Evolutionary conservation across 345 rosid species (phyloP), one percentile per base, ranked within the genome.

Genomic region (Eucalyptus decipiens): DNA sequence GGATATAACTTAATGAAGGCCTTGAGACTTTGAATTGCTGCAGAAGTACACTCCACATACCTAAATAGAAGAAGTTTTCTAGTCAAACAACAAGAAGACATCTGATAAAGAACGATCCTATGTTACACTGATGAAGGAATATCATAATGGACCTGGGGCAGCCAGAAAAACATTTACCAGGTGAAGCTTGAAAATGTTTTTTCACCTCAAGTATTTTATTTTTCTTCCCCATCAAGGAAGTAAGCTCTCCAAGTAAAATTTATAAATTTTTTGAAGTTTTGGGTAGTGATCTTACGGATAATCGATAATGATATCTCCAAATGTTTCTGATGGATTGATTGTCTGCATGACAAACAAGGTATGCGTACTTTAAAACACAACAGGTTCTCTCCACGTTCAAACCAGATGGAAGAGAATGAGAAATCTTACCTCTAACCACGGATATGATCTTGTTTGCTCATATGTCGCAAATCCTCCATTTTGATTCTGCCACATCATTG

Each of bases 31-130:
- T 95, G 96, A 87, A 95, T 95, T 87, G 93, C 99, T 30, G 98
- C 94, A 28, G 98, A 96, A 6, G 97, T 96, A 94, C 99, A 96
- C 85, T 96, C 97, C 87, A 95, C 97, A 40, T 95, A 95, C 90
- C 97, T 95, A 42, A 47, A 34, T 7, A 26, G 34, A 12, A n/a
- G 51, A 47, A 43, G 21, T 26, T 85, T 4, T 30, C 49, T 24
- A 49, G 69, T 58, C 58, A 48, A 45, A n/a, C 85, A 65, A 24
- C 34, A 32, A 72, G 21, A n/a, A 13, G 69, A 62, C 34, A 62
- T 28, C 69, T 62, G 17, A 28, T 28, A 45, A 28, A 28, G n/a
- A 58, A 58, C 12, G 65, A 58, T 58, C n/a, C 15, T 26, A 58
- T 26, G n/a, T 11, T 58, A 58, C 65, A 58, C 65, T 58, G n/a